These are phyloP conservation scores for Kluyveromyces siamensis DNA, from an alignment of 805 yeast genomes.

Conservation along the genomic window DNA sequence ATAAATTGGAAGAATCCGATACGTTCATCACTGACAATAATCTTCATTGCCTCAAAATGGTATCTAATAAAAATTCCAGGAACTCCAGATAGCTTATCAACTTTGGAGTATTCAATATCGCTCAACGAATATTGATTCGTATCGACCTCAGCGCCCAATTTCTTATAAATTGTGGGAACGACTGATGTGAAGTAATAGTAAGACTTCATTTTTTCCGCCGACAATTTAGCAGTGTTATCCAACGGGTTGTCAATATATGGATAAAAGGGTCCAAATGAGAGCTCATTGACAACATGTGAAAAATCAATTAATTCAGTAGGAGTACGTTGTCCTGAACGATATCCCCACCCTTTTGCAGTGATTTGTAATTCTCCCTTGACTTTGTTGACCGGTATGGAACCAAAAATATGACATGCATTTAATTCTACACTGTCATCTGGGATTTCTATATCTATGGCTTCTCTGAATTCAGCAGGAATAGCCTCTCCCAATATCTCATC, in stretches of 20 bases:
- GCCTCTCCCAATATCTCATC: slow-evolving; percentile 61
- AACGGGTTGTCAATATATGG: slow-evolving; percentile 85
- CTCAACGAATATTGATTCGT: slow-evolving; percentile 82
- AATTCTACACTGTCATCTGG: slow-evolving; percentile 45
- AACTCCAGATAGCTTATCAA: slow-evolving; percentile 21
- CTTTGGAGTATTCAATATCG: slow-evolving; percentile 33
- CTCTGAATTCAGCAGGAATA: slow-evolving; percentile 54
- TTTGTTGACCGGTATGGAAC: slow-evolving; percentile 73
- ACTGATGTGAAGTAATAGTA: slow-evolving; percentile 66
- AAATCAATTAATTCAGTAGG: slow-evolving; percentile 54
- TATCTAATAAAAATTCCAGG: slow-evolving; percentile 83
- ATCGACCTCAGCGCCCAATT: slow-evolving; percentile 61
- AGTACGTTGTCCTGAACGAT: slow-evolving; percentile 35
- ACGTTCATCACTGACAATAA: slow-evolving; percentile 61
- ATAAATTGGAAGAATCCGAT: slow-evolving; percentile 71
- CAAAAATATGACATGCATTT: slow-evolving; percentile 78
- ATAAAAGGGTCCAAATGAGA: slow-evolving; percentile 84
- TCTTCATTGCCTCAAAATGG: slow-evolving; percentile 79
- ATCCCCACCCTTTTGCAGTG: slow-evolving; percentile 67
- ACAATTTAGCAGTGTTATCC: slow-evolving; percentile 58
- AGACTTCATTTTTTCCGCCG: slow-evolving; percentile 39
- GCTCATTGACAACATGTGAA: slow-evolving; percentile 76
- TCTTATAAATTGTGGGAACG: slow-evolving; percentile 72
- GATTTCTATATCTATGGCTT: slow-evolving; percentile 29
- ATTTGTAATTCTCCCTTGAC: slow-evolving; percentile 82